Evolutionary conservation across 1,284 basidiomycete genomes (phyloP), one percentile per base, ranked within the genome.

Genomic region (Jaminaea rosea): DNA sequence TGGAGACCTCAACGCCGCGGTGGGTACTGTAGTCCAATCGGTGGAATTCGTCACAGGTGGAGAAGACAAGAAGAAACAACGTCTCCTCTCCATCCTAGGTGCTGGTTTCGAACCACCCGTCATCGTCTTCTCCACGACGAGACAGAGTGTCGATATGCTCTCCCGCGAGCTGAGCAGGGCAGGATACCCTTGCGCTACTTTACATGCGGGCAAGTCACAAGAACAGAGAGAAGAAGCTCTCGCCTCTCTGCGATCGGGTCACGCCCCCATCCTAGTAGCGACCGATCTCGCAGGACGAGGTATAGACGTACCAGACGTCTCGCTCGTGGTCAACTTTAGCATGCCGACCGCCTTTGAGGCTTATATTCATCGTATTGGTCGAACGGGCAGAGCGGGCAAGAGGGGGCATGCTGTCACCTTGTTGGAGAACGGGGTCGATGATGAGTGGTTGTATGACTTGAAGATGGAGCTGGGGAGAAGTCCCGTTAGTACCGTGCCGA

Each of bases 111-210:
- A 83, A 24, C 83, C 93, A 24, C 94, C 94, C 1, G 97, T 98
- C 69, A 98, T 99, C 62, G 87, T 93, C 11, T 99, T 98, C 77
- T 91, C 96, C 79, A 98, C 97, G 76, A 92, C 97, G 76, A 98
- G 97, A 80, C 93, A 93, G 80, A 92, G 88, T 5, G 93, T 92
- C 42, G 93, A 99, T 71, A 86, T 88, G 83, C 87, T 99, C 21
- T 86, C 88, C 34, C 88, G 88, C 74, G 91, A 94, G 69, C 79
- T 98, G 7, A 83, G 84, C 48, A 85, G 88, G 50, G 85, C 84
- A 32, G 88, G 88, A 1, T 92, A 88, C 84, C 85, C 79, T 57
- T 84, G 86, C 0, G 83, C 88, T 8, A 92, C 90, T 0, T 75
- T 99, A 60, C 94, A 99, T 74, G 94, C 91, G 4, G 93, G 92